Percentiles rank a stretch among this genome's conserved stretches.
Conservation (phyloP, 129 eudicot genomes). For the Flaveria linearis region DNA sequence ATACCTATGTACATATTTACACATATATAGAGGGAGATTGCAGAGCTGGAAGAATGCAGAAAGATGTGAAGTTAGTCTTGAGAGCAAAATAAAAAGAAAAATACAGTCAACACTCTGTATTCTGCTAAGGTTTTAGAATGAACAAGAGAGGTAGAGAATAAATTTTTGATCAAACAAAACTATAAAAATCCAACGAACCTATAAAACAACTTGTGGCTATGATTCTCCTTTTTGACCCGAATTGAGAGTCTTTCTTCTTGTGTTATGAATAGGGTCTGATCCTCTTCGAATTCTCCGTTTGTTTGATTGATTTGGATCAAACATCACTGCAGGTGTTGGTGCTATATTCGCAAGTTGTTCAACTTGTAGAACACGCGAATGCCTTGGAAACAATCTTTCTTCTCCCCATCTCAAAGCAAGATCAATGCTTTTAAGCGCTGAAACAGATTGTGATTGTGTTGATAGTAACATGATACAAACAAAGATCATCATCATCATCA, state of each 20-base stretch:
- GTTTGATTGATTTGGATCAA: slow-evolving; percentile 66
- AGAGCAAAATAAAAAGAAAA: neutral
- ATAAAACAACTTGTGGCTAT: slow-evolving; percentile 30
- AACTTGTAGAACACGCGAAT: slow-evolving; percentile 41
- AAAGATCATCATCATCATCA: slow-evolving; percentile 38
- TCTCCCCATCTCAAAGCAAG: slow-evolving; percentile 59
- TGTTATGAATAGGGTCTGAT: slow-evolving; percentile 89
- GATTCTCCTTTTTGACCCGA: neutral
- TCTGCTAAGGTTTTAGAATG: slow-evolving; percentile 36
- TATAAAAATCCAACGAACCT: slow-evolving; percentile 39
- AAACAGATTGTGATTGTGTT: slow-evolving; percentile 44
- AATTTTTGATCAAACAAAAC: slow-evolving; percentile 18
- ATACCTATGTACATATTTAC: too few relatives aligned
- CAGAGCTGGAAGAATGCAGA: neutral
- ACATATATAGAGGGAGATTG: neutral
- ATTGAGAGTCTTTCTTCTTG: slow-evolving; percentile 41
- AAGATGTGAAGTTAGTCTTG: neutral
- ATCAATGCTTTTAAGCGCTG: slow-evolving; percentile 52
- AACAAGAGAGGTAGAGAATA: slow-evolving; percentile 18
- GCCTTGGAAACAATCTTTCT: slow-evolving; percentile 38
- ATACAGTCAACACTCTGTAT: slow-evolving; percentile 28
- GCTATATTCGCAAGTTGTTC: slow-evolving; percentile 50
- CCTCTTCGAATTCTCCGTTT: slow-evolving; percentile 78
- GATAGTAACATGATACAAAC: slow-evolving; percentile 54
- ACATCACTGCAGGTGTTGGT: slow-evolving; percentile 63